Evolutionary conservation across 257 asterid species (phyloP).

Genomic region (Gentiana macrophylla): DNA sequence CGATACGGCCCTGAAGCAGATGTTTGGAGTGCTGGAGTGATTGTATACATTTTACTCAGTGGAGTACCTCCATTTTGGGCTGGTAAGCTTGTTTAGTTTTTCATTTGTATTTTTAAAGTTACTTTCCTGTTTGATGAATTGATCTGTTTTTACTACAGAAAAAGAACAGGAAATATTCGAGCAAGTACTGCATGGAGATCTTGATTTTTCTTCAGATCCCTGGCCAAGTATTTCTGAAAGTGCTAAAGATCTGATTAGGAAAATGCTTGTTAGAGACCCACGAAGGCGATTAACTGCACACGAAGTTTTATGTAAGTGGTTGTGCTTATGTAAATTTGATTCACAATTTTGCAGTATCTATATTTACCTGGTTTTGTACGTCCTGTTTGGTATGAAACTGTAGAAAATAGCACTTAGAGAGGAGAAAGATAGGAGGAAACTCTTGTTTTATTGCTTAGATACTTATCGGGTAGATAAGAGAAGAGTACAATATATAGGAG

Average conservation of each 20-base stretch:
- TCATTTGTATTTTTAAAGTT: too few species aligned
- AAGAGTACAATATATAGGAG: too few species aligned
- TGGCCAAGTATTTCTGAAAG: constrained; percentile 89
- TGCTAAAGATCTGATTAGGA: constrained; percentile 84
- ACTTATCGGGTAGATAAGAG: too few species aligned
- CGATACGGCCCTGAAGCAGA: constrained; percentile 92
- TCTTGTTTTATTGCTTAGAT: too few species aligned
- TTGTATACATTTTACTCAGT: constrained; percentile 81
- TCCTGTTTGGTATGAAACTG: too few species aligned
- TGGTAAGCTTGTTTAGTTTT: constrained; percentile 39
- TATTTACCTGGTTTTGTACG: too few species aligned
- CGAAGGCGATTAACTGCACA: constrained; percentile 82
- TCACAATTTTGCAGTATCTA: too few species aligned
- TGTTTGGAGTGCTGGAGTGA: constrained; percentile 97
- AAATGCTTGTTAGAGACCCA: constrained; percentile 86
- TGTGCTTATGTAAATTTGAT: neutral
- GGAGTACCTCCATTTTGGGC: constrained; percentile 99
- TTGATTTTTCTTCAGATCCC: constrained; percentile 80
- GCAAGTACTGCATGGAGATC: constrained; percentile 86
- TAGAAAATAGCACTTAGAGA: too few species aligned
- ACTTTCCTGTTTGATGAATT: neutral
- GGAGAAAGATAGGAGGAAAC: too few species aligned
- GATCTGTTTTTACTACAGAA: constrained; percentile 29
- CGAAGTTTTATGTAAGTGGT: constrained; percentile 76
- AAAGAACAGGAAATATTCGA: constrained; percentile 83